These are phyloP conservation scores for Asterophora parasitica DNA, from an alignment of 768 basidiomycete species.

Conservation along the genomic window DNA sequence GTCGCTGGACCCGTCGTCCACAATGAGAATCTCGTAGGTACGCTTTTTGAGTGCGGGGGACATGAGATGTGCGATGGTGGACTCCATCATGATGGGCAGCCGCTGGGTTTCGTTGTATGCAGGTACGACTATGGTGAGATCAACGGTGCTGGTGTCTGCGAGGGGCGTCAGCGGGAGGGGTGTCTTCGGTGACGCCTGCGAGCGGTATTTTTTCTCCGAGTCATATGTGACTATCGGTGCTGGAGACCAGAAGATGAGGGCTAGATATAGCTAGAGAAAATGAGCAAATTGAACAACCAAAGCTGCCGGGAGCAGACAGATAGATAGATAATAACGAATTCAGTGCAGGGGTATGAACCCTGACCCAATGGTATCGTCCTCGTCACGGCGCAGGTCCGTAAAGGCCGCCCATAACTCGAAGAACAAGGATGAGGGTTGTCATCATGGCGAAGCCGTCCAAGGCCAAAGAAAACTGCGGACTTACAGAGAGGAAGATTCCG, in stretches of 20 bases:
- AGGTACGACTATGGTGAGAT: constrained; percentile 80
- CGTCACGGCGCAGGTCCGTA: constrained; percentile 47
- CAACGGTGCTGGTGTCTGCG: constrained; percentile 53
- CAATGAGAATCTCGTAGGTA: constrained; percentile 76
- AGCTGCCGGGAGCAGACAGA: not conserved
- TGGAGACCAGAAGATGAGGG: constrained; percentile 74
- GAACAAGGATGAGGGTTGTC: constrained; percentile 87
- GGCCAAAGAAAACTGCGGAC: constrained; percentile 16
- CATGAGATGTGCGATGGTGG: constrained; percentile 63
- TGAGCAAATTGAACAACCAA: constrained; percentile 14
- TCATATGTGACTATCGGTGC: constrained; percentile 53
- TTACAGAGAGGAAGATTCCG: constrained; percentile 33
- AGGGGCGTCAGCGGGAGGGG: constrained; percentile 54
- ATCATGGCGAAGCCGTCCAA: constrained; percentile 34
- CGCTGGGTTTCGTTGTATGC: constrained; percentile 89
- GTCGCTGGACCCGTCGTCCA: constrained; percentile 89
- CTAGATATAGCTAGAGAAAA: constrained; percentile 55
- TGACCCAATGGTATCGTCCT: constrained; percentile 61
- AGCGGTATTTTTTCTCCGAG: constrained; percentile 69
- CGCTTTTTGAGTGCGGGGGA: constrained; percentile 31
- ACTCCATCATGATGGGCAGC: constrained; percentile 77
- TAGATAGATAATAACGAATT: constrained; percentile 17
- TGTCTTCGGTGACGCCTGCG: constrained; percentile 46
- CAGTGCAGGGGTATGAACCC: constrained; percentile 39
- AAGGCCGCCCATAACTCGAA: constrained; percentile 66